Conservation (phyloP, 345 rosid species). For the Eucalyptus lansdowneana region DNA sequence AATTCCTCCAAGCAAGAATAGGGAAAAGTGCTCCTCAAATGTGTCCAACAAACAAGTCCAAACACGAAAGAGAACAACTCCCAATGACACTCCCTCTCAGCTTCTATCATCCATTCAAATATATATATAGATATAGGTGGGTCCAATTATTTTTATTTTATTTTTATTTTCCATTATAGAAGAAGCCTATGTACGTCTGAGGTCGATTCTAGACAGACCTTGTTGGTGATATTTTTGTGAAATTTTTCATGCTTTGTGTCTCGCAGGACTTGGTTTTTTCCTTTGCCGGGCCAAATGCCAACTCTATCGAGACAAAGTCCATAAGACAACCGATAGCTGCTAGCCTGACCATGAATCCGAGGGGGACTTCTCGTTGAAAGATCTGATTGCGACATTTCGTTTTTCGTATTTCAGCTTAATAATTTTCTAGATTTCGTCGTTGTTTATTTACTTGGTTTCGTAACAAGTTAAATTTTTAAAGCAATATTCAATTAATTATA, state of each 20-base stretch:
- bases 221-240: background rate
- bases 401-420: background rate
- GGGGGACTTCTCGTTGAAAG: background rate
- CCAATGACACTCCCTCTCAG: background rate
- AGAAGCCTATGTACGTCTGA: background rate
- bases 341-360: background rate
- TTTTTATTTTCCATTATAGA: background rate
- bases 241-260: background rate
- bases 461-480: background rate
- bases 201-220: background rate
- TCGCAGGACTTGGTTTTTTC: background rate
- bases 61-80: background rate
- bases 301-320: background rate
- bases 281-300: background rate
- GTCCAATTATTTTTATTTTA: background rate
- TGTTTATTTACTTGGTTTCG: background rate
- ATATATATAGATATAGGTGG: background rate
- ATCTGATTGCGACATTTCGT: background rate
- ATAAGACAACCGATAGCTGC: background rate
- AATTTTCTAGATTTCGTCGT: background rate
- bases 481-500: background rate
- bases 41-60: constrained; percentile 1
- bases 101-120: background rate
- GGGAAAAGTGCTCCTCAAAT: background rate
- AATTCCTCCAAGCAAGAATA: background rate